Evolutionary conservation across 73 alveolate species (phyloP), one percentile per base, ranked within the genome.

Genomic region (Paramecium pentaurelia): DNA sequence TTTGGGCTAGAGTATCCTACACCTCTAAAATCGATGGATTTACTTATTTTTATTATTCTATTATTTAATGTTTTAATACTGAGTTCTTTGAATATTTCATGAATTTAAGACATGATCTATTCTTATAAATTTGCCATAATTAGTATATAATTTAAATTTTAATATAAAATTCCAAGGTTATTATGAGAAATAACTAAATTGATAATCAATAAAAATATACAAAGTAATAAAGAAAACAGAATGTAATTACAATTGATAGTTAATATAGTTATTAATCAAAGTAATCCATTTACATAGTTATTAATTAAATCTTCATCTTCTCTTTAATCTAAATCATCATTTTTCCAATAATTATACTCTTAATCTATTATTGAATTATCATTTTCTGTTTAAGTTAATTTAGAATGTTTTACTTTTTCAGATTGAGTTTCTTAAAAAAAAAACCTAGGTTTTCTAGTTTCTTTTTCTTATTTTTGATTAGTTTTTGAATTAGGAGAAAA

Each of bases 201-300:
- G 18, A 47, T 54, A 16, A 0, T 18, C 9, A 4, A 18, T 16
- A 4, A 54, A 54, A 54, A 4, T n/a, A 18, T 4, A 54, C 0
- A 54, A 54, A 18, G 36, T 1, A 18, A 1, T 18, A 18, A 36
- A 54, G 25, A 4, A 18, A 8, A 54, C 9, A 54, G 20, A 54
- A 54, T 54, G 25, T 6, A 54, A 54, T 25, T 54, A 54, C 16
- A 6, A 16, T 18, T 54, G 32, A 54, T 16, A 54, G 70, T 54
- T 54, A 54, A 54, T 11, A 54, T 14, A 54, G 70, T 54, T 54
- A 54, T 54, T 64, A 32, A 64, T 64, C 84, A 64, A 32, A 64
- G 49, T 64, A 64, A 34, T 64, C 84, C 84, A 64, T 34, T 64
- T 25, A 64, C 84, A 64, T 64, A 64, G 84, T 64, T 34, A 64